phyloP scores from a whole-genome alignment of 345 rosid species.

The Gossypium herbaceum region DNA sequence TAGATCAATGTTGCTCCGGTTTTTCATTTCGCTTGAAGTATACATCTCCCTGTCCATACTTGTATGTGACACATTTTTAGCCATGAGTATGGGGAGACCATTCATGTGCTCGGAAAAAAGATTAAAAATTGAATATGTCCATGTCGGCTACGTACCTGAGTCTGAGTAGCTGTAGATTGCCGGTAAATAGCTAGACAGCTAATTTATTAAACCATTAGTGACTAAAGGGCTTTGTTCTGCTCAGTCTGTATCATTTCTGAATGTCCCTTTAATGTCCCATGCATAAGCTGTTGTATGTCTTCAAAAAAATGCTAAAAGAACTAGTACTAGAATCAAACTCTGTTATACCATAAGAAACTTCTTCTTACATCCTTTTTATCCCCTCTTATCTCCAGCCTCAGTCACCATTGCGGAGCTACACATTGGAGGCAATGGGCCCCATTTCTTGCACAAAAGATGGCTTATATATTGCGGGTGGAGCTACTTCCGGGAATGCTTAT shows the following conservation, averaged over 20 bases:
- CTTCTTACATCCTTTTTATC: background rate
- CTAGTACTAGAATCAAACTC: background rate
- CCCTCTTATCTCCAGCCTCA: slow-evolving; percentile 31
- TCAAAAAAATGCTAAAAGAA: background rate
- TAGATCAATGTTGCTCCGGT: background rate
- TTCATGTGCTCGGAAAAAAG: background rate
- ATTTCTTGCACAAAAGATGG: slow-evolving; percentile 42
- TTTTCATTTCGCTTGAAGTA: background rate
- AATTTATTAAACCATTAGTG: too few species aligned
- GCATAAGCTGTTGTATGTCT: background rate
- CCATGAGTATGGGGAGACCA: background rate
- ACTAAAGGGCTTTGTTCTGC: too few species aligned
- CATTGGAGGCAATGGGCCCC: slow-evolving; percentile 50
- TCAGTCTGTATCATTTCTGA: background rate
- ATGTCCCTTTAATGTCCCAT: background rate
- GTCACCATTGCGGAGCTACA: slow-evolving; percentile 40
- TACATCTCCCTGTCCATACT: background rate
- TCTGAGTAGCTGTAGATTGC: background rate
- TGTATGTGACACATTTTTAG: too few species aligned
- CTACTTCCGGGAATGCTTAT: slow-evolving; percentile 48
- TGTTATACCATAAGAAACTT: background rate
- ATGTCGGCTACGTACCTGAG: background rate
- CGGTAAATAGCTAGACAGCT: too few species aligned
- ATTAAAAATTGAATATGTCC: background rate
- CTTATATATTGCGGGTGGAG: slow-evolving; percentile 44